phyloP scores from a whole-genome alignment of 164 flowering plant species.

The Hamamelis virginiana region DNA sequence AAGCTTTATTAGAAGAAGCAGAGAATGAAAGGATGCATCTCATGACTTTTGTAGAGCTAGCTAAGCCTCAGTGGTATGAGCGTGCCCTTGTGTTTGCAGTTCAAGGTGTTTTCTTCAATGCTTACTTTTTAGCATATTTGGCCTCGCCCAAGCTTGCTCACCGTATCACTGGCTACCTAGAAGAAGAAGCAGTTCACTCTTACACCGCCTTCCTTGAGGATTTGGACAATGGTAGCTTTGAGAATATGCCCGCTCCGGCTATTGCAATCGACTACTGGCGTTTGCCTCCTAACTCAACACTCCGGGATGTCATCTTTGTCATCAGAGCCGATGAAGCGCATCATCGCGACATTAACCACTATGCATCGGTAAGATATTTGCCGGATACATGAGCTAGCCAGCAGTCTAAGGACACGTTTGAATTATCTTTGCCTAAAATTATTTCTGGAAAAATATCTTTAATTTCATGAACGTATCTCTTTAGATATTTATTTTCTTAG shows the following conservation, averaged over 20 bases:
- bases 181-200: conserved; percentile 80
- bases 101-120: conserved; percentile 77
- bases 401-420: too few species aligned
- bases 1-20: conserved; percentile 67
- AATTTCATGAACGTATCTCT: too few species aligned
- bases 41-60: conserved; percentile 79
- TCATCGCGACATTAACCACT: conserved; percentile 54
- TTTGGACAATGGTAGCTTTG: conserved; percentile 60
- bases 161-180: conserved; percentile 68
- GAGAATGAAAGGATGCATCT: conserved; percentile 85
- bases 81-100: conserved; percentile 62
- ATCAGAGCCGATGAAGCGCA: conserved; percentile 55
- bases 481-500: too few species aligned
- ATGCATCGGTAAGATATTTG: conserved; percentile 13
- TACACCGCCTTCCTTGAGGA: conserved; percentile 75
- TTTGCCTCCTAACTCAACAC: conserved; percentile 31
- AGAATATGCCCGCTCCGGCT: conserved; percentile 68
- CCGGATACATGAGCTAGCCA: too few species aligned
- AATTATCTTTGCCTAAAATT: too few species aligned
- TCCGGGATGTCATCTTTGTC: conserved; percentile 42
- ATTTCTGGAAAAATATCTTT: too few species aligned
- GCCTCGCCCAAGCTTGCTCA: conserved; percentile 67
- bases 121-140: conserved; percentile 57
- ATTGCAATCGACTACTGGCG: conserved; percentile 52
- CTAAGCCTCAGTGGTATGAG: conserved; percentile 77